phyloP scores from a whole-genome alignment of 192 early-diverging fungal genomes.

The Backusella parvicylindrica region DNA sequence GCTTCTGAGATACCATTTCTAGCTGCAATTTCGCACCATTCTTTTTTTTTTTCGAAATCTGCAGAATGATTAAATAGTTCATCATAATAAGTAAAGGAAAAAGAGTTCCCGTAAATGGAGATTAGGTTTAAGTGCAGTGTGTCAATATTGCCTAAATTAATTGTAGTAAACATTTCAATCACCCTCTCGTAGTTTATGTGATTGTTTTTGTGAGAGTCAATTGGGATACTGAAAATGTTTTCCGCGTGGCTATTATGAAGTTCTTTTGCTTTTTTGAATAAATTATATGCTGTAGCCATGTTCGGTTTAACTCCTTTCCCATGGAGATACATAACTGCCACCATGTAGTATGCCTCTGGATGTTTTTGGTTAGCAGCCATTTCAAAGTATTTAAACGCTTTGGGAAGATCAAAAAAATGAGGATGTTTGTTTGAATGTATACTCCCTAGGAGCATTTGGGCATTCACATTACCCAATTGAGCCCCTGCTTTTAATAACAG shows the following conservation, averaged over 20 bases:
- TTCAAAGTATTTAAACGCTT: slow-evolving; percentile 21
- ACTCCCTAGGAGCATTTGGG: neutral
- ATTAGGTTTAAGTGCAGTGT: neutral
- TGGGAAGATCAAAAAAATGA: slow-evolving; percentile 11
- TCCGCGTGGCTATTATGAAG: too few relatives aligned
- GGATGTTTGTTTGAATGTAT: neutral
- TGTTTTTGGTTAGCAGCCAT: neutral
- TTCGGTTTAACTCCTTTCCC: slow-evolving; percentile 21
- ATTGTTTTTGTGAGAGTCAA: too few relatives aligned
- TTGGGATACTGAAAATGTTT: too few relatives aligned
- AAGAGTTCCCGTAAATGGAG: neutral
- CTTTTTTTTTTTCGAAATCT: neutral
- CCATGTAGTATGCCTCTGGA: neutral
- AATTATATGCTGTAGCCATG: too few relatives aligned
- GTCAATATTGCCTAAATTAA: too few relatives aligned
- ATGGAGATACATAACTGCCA: neutral
- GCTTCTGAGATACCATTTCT: slow-evolving; percentile 13
- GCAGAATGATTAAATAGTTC: too few relatives aligned
- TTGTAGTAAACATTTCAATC: too few relatives aligned
- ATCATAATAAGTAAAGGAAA: too few relatives aligned
- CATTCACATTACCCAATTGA: neutral
- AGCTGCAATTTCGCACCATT: slow-evolving; percentile 33
- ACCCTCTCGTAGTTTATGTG: too few relatives aligned
- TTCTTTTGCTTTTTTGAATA: too few relatives aligned
- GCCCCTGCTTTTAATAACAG: neutral